Percentiles rank a stretch among this genome's conserved stretches.
Conservation (phyloP, 2,329 filamentous ascomycete species). For the Clonostachys chloroleuca region DNA sequence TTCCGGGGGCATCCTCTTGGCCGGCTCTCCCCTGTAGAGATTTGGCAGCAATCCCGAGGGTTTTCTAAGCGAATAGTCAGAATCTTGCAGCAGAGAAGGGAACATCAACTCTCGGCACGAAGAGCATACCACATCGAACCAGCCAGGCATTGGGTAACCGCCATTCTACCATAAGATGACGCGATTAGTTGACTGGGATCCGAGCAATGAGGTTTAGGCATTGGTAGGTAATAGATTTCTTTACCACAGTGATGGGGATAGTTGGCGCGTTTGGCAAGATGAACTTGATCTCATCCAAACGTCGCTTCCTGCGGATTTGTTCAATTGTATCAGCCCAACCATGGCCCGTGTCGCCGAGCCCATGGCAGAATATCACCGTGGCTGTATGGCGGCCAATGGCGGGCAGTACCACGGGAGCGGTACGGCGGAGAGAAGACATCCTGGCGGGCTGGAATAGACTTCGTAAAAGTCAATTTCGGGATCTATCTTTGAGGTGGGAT, state of each 20-base stretch:
- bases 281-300: constrained; percentile 88
- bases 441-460: not conserved
- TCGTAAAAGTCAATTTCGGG: too few species aligned
- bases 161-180: constrained; percentile 49
- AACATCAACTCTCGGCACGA: not conserved
- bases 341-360: constrained; percentile 77
- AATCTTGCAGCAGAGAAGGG: not conserved
- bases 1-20: constrained; percentile 66
- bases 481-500: too few species aligned
- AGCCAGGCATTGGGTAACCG: constrained; percentile 79
- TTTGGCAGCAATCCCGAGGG: constrained; percentile 24
- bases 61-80: constrained; percentile 12
- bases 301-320: constrained; percentile 72
- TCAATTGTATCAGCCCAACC: constrained; percentile 82
- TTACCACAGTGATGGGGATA: constrained; percentile 72
- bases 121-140: constrained; percentile 70
- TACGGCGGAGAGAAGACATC: constrained; percentile 13
- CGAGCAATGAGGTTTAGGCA: not conserved
- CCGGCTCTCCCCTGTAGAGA: constrained; percentile 13
- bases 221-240: constrained; percentile 4
- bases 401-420: constrained; percentile 65
- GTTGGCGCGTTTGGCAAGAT: constrained; percentile 86
- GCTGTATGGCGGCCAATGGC: constrained; percentile 78
- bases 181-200: not conserved
- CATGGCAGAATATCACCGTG: constrained; percentile 92